Conservation (phyloP, 345 rosid genomes). For the Gossypium thurberi region DNA sequence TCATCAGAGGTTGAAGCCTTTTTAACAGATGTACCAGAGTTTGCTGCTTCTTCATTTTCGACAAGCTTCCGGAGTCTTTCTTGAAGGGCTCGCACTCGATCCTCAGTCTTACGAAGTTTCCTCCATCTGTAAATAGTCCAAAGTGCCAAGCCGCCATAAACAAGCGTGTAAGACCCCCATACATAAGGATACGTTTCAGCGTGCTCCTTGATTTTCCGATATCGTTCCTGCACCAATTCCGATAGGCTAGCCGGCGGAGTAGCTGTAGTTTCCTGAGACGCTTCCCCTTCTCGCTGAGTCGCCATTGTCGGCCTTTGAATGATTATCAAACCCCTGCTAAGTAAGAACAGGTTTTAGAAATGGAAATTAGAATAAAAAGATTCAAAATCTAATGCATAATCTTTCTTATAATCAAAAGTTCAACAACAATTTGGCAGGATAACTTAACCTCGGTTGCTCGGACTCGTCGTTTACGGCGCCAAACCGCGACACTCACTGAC, state of each 20-base stretch:
- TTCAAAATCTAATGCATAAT: neutral
- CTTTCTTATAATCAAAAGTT: neutral
- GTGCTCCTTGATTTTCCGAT: constrained; percentile 4
- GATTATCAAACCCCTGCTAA: neutral
- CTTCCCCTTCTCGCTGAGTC: constrained; percentile 3
- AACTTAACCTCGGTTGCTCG: neutral
- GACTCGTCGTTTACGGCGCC: neutral
- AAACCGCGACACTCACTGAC: neutral
- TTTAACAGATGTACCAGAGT: constrained; percentile 27
- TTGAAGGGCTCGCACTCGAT: constrained; percentile 75
- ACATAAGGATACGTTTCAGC: constrained; percentile 33
- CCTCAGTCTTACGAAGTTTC: constrained; percentile 82
- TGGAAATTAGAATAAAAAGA: neutral
- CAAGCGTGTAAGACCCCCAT: constrained; percentile 83
- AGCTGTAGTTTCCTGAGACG: neutral
- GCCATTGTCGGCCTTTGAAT: neutral
- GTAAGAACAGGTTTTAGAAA: neutral
- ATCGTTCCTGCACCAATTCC: constrained; percentile 26
- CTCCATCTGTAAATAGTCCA: constrained; percentile 77
- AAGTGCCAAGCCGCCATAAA: constrained; percentile 73
- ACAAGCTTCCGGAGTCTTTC: constrained; percentile 52
- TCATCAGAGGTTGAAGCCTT: constrained; percentile 28
- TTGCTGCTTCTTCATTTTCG: constrained; percentile 43
- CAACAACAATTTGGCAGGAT: neutral
- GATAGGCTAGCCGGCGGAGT: neutral